Conservation (phyloP, 1,284 basidiomycete species). For the Exsudoporus floridanus region DNA sequence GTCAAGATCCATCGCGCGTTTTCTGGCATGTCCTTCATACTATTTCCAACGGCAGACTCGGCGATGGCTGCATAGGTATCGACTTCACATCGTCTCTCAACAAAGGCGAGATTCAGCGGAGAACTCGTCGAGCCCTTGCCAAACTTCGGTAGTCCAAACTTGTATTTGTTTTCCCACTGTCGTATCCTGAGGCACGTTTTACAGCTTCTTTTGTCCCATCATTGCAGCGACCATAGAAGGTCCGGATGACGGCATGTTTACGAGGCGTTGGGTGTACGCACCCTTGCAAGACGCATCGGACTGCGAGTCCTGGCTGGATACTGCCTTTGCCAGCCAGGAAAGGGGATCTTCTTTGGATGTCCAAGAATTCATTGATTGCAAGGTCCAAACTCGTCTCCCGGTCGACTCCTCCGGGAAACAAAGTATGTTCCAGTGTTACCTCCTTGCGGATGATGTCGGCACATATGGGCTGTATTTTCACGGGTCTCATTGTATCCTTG, state of each 20-base stretch:
- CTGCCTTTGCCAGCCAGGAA: background rate
- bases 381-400: background rate
- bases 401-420: background rate
- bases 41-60: background rate
- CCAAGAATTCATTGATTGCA: slow-evolving; percentile 2
- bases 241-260: background rate
- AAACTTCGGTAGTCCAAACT: background rate
- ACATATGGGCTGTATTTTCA: background rate
- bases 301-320: background rate
- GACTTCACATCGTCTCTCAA: background rate
- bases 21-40: background rate
- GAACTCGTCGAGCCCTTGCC: background rate
- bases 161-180: background rate
- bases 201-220: background rate
- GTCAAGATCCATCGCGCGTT: background rate
- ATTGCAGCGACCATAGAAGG: background rate
- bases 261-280: background rate
- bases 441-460: background rate
- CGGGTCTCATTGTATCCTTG: background rate
- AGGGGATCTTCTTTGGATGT: background rate
- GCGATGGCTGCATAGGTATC: background rate
- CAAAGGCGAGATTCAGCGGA: background rate
- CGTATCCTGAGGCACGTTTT: background rate
- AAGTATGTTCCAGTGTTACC: background rate
- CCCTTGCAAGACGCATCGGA: background rate